These are phyloP conservation scores for Hylodesmum podocarpum DNA, from an alignment of 306 rosid species.

Conservation along the genomic window DNA sequence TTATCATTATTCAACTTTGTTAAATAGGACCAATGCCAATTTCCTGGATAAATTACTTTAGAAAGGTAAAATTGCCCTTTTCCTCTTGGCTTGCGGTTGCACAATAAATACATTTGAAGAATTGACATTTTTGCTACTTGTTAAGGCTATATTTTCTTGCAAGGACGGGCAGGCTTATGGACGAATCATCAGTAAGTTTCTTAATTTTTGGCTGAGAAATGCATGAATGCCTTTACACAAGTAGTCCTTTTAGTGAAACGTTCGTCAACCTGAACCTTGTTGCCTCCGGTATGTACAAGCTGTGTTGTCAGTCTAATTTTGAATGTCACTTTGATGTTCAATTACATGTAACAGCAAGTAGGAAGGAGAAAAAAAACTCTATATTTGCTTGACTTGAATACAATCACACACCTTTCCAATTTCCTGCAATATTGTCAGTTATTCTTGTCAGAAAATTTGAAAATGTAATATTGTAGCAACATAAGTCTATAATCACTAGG, in stretches of 20 bases:
- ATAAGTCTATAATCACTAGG: neutral
- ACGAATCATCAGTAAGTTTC: slow-evolving; percentile 68
- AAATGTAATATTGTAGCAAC: neutral
- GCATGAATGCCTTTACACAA: neutral
- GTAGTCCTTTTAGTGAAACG: slow-evolving; percentile 6
- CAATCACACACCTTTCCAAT: neutral
- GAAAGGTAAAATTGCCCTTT: slow-evolving; percentile 51
- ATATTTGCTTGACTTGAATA: neutral
- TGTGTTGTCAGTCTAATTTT: neutral
- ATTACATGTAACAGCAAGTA: neutral
- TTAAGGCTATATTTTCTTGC: slow-evolving; percentile 64
- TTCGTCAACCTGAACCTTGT: neutral
- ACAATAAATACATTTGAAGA: slow-evolving; percentile 14
- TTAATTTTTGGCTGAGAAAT: slow-evolving; percentile 11
- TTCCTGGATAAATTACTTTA: slow-evolving; percentile 71
- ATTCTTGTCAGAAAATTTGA: neutral
- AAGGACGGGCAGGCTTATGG: slow-evolving; percentile 64
- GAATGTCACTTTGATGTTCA: neutral
- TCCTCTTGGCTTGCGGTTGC: slow-evolving; percentile 10
- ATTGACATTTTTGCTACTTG: slow-evolving; percentile 25
- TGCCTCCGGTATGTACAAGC: neutral
- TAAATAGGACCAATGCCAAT: slow-evolving; percentile 63
- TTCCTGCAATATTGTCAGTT: neutral
- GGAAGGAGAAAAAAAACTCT: neutral
- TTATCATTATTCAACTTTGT: slow-evolving; percentile 25